Evolutionary conservation across 2,329 filamentous ascomycete species (phyloP).

Genomic region (Talaromyces sp.): DNA sequence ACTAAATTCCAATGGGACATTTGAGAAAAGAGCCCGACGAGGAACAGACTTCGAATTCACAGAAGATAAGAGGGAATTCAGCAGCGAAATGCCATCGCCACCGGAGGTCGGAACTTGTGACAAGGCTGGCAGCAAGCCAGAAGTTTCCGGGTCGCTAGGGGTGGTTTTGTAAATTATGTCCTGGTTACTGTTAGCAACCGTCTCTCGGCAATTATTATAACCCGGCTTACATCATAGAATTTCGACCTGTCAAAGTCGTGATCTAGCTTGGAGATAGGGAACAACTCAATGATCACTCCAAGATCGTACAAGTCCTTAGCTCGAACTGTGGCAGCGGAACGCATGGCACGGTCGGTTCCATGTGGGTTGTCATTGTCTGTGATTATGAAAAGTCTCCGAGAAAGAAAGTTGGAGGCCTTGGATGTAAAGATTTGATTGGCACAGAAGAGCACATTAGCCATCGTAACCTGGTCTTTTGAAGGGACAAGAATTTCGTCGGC

Average conservation of each 20-base stretch:
- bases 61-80: constrained; percentile 76
- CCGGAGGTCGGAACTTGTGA: constrained; percentile 49
- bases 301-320: constrained; percentile 95
- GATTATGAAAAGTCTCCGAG: constrained; percentile 87
- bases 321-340: constrained; percentile 73
- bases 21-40: constrained; percentile 80
- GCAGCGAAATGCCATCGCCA: constrained; percentile 70
- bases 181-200: constrained; percentile 40
- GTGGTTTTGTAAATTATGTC: constrained; percentile 83
- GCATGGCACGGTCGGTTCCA: constrained; percentile 63
- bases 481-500: constrained; percentile 65
- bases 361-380: constrained; percentile 92
- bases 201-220: neutral
- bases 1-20: constrained; percentile 80
- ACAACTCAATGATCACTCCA: constrained; percentile 85
- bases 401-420: constrained; percentile 89
- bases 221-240: constrained; percentile 75
- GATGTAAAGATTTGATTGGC: constrained; percentile 96
- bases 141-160: constrained; percentile 65
- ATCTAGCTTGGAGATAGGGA: constrained; percentile 72
- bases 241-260: constrained; percentile 73
- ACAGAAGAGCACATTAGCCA: constrained; percentile 89
- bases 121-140: constrained; percentile 52
- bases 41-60: constrained; percentile 87
- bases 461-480: constrained; percentile 64